These are phyloP conservation scores for Diutina rugosa DNA, from an alignment of 1,139 yeast genomes.

Conservation along the genomic window DNA sequence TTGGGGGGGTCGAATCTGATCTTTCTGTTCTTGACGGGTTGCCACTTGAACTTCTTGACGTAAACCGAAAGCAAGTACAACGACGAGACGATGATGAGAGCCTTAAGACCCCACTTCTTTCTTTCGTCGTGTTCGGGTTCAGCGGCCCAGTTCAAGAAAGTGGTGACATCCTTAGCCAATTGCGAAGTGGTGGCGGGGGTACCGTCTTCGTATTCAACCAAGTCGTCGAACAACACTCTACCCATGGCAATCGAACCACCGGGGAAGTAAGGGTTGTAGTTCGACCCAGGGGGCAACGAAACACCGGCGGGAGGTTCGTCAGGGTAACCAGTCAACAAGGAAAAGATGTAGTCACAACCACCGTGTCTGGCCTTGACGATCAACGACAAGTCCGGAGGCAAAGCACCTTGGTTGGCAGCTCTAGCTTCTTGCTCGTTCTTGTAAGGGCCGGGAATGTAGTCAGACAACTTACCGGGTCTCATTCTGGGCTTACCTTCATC, in stretches of 20 bases:
- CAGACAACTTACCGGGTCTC: slow-evolving; percentile 98
- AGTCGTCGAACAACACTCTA: slow-evolving; percentile 91
- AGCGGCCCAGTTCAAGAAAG: slow-evolving; percentile 95
- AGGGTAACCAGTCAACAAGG: slow-evolving; percentile 95
- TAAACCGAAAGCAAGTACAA: slow-evolving; percentile 76
- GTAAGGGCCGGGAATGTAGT: slow-evolving; percentile 89
- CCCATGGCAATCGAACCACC: slow-evolving; percentile 99
- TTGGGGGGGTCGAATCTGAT: slow-evolving; percentile 86
- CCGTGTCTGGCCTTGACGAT: slow-evolving; percentile 99
- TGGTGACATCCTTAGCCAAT: slow-evolving; percentile 97
- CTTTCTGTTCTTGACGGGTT: slow-evolving; percentile 91
- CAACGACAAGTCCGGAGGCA: slow-evolving; percentile 95
- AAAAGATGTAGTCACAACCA: slow-evolving; percentile 88
- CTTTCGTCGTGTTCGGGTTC: slow-evolving; percentile 99
- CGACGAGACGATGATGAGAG: slow-evolving; percentile 65
- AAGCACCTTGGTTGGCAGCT: slow-evolving; percentile 98
- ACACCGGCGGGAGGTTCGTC: slow-evolving; percentile 99
- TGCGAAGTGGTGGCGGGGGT: slow-evolving; percentile 97
- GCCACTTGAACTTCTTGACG: slow-evolving; percentile 98
- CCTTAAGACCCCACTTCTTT: slow-evolving; percentile 94
- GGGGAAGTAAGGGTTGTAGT: slow-evolving; percentile 99
- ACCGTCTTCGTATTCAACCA: slow-evolving; percentile 98
- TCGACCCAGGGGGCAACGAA: slow-evolving; percentile 78
- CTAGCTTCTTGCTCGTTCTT: slow-evolving; percentile 98
- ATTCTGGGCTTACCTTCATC: slow-evolving; percentile 98